phyloP scores from a whole-genome alignment of 331 rosid genomes.

The Malus hybrid region DNA sequence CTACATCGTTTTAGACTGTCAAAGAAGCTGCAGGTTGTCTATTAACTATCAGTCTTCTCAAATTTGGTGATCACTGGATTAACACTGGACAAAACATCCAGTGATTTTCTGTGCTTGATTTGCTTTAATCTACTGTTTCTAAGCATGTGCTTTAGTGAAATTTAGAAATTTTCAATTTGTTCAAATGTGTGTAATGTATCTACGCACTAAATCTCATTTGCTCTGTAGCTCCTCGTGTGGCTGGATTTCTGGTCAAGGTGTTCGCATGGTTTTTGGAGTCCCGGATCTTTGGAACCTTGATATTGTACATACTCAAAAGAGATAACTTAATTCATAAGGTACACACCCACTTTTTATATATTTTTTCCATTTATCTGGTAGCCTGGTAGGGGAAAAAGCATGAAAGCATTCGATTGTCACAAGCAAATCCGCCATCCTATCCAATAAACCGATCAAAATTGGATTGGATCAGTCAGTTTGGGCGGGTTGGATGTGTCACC shows the following conservation, averaged over 20 bases:
- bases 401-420: too few species aligned
- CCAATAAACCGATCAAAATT: too few species aligned
- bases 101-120: background rate
- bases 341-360: conserved; percentile 3
- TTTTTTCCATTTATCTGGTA: background rate
- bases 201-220: background rate
- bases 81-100: too few species aligned
- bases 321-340: conserved; percentile 71
- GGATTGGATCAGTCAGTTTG: too few species aligned
- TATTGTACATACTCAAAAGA: conserved; percentile 51
- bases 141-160: background rate
- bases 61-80: too few species aligned
- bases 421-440: too few species aligned
- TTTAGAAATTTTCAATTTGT: background rate
- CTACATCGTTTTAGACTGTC: too few species aligned
- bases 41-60: too few species aligned
- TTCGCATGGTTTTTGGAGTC: conserved; percentile 66
- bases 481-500: too few species aligned
- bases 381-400: too few species aligned
- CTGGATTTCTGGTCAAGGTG: conserved; percentile 68
- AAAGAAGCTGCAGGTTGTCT: too few species aligned
- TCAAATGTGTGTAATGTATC: background rate
- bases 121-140: background rate
- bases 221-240: conserved; percentile 74
- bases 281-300: conserved; percentile 43